These are phyloP conservation scores for Oryza punctata DNA, from an alignment of 176 grass and related monocot species.

Conservation along the genomic window DNA sequence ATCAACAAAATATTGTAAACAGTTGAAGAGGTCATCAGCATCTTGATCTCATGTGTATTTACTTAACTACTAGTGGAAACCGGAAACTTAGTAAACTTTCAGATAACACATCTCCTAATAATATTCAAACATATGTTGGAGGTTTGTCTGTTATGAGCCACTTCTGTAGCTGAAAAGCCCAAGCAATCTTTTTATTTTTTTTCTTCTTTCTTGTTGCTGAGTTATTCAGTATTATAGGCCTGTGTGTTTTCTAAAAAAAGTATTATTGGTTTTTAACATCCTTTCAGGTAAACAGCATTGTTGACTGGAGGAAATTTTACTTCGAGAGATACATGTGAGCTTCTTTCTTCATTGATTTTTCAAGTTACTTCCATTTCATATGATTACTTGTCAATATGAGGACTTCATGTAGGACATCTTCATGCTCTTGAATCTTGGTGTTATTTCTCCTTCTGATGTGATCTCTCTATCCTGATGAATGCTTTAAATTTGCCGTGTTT, in stretches of 20 bases:
- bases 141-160: background rate
- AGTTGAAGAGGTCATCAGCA: background rate
- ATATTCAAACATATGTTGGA: background rate
- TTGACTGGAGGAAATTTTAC: slow-evolving; percentile 97
- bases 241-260: background rate
- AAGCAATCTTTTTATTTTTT: background rate
- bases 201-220: slow-evolving; percentile 1
- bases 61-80: background rate
- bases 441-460: slow-evolving; percentile 19
- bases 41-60: background rate
- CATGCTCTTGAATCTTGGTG: background rate
- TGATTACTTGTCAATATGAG: background rate
- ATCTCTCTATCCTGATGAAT: background rate
- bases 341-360: slow-evolving; percentile 16
- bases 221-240: slow-evolving; percentile 3
- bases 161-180: background rate
- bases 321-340: slow-evolving; percentile 90
- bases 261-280: slow-evolving; percentile 4
- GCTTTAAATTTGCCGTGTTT: background rate
- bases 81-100: background rate
- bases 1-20: background rate
- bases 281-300: slow-evolving; percentile 92
- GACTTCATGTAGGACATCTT: slow-evolving; percentile 1
- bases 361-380: slow-evolving; percentile 29
- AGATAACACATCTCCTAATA: background rate